These are phyloP conservation scores for Medicago arabica DNA, from an alignment of 306 rosid genomes.

Conservation along the genomic window DNA sequence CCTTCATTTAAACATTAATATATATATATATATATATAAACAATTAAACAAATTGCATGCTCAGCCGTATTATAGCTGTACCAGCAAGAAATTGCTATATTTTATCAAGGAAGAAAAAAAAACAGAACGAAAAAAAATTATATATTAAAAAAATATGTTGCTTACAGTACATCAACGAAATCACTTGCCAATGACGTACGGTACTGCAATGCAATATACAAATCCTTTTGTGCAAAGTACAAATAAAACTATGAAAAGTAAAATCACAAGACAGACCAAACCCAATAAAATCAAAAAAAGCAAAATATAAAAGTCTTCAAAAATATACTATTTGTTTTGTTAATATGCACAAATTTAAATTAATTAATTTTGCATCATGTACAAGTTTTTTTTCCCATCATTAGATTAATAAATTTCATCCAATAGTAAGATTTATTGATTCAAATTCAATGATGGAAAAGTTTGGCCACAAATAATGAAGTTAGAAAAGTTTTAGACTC, in stretches of 20 bases:
- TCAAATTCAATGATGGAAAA: too few relatives aligned
- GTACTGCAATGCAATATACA: slow-evolving; percentile 31
- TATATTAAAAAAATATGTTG: background rate
- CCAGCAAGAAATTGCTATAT: background rate
- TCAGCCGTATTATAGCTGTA: slow-evolving; percentile 33
- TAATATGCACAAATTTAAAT: too few relatives aligned
- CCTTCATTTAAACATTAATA: background rate
- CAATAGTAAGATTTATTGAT: too few relatives aligned
- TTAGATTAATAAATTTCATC: too few relatives aligned
- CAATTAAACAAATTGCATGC: slow-evolving; percentile 1
- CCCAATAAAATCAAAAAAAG: too few relatives aligned
- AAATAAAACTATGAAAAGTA: background rate
- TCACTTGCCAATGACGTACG: background rate
- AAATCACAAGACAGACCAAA: too few relatives aligned
- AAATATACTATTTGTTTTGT: too few relatives aligned
- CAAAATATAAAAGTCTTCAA: too few relatives aligned
- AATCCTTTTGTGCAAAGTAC: slow-evolving; percentile 31
- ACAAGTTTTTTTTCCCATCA: too few relatives aligned
- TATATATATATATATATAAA: background rate
- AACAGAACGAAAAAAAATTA: background rate
- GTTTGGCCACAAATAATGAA: too few relatives aligned
- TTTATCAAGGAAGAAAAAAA: background rate
- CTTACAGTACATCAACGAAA: background rate
- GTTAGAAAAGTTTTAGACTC: too few relatives aligned
- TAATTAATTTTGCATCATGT: too few relatives aligned